Evolutionary conservation across 75 land plant species (phyloP), one percentile per base, ranked within the genome.

Genomic region (Cryptomeria japonica): DNA sequence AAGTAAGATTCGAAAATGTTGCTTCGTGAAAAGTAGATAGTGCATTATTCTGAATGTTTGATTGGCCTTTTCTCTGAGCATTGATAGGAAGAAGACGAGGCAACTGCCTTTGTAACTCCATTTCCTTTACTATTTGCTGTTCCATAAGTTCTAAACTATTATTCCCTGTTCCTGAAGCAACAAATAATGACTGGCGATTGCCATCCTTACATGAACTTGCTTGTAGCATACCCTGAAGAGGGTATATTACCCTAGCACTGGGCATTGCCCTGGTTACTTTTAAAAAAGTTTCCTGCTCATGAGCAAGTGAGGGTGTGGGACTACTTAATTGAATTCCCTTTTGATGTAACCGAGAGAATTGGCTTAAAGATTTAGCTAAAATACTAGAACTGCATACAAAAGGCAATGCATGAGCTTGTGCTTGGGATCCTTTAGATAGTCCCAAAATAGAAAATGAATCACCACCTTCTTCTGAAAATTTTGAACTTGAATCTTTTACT

Each of bases 351-450:
- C 31, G 51, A 49, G 85, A 31, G 39, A 79, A 79, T 38, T 84
- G 36, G n/a, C 85, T 47, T 42, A 49, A 84, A 31, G 32, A 14
- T 32, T 49, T 84, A 46, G 44, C 42, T 79, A 41, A 79, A 79
- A 22, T 41, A 79, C 44, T 79, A 79, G 44, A 79, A 79, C 82
- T 79, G 82, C 44, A 79, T 79, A 84, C 47, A 47, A 53, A 49
- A 84, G 55, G 55, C 34, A 32, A 84, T 47, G 47, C 55, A 49
- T 11, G 28, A 84, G 31, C 85, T 2, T 84, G 37, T 31, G 85
- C 55, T 11, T 84, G 55, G 18, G 49, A 47, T 14, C 55, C 56
- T 84, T 84, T 31, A 32, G 51, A 42, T 34, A 47, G 32, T 47
- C 85, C 85, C 36, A n/a, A 49, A 12, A 84, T 2, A 49, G 85